Evolutionary conservation across 2,329 filamentous ascomycete genomes (phyloP), one percentile per base, ranked within the genome.

Genomic region (Cercospora sojina): DNA sequence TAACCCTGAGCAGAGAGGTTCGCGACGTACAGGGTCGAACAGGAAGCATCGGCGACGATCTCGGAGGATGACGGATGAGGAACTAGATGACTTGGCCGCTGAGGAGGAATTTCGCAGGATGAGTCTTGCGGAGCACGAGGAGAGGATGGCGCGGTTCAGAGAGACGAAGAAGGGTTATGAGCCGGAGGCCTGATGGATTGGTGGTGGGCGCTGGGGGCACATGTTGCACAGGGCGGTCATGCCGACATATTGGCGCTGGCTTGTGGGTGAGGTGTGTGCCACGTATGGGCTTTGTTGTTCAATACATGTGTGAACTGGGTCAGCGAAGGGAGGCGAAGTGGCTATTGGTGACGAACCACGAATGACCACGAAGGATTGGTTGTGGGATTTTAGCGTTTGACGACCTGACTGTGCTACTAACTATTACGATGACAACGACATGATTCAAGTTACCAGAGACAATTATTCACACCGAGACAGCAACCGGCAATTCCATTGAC

Each of bases 1-100:
- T n/a, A 62, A 62, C 18, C 60, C 60, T 3, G 60, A 62, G n/a
- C 60, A 62, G 35, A 31, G 31, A 9, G 60, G 60, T n/a, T 62
- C 60, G 5, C 27, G 49, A 35, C 47, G 60, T 20, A 62, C 60
- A 6, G 60, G 60, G 5, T 62, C 60, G 47, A 62, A 27, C 18
- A 55, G 49, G 23, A 62, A 62, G 49, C 60, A 62, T 55, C 60
- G 60, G 3, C 47, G 47, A n/a, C 47, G 57, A 29, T 10, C 20
- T 2, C 32, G 60, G 25, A 55, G 60, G 8, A 62, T 62, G 18
- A 53, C 60, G 13, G 60, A 62, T 41, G 60, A 29, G 20, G 60
- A 62, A 29, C 18, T 62, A 18, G 60, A 53, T 3, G 60, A 38
- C 16, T 13, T 62, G 49, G 60, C 60, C 12, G 60, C 31, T 13